A percentile compares a stretch with the other conserved stretches of the same genome.
Evolutionary conservation across 345 rosid species (phyloP).

Genomic region (Arabis alpina): DNA sequence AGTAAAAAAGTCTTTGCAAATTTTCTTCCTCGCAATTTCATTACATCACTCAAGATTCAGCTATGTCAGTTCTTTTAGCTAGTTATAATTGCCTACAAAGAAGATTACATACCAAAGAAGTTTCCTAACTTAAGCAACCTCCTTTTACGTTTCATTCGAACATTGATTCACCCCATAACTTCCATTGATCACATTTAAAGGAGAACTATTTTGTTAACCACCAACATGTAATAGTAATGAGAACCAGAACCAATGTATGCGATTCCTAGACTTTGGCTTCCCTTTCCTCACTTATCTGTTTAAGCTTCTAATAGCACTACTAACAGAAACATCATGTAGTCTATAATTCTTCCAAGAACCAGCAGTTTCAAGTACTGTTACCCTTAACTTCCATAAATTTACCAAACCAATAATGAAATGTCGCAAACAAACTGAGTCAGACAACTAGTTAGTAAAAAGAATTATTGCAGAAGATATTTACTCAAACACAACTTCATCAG

Average conservation of each 20-base stretch:
- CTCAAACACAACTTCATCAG: not conserved
- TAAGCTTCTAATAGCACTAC: slow-evolving; percentile 11
- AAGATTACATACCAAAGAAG: not conserved
- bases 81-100: not conserved
- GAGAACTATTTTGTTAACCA: not conserved
- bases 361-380: not conserved
- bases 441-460: not conserved
- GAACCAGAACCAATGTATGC: not conserved
- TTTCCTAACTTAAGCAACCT: slow-evolving; percentile 2
- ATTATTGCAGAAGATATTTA: not conserved
- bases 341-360: slow-evolving; percentile 20
- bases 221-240: not conserved
- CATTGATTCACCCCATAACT: not conserved
- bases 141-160: not conserved
- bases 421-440: not conserved
- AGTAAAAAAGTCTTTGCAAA: not conserved
- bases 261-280: slow-evolving; percentile 8
- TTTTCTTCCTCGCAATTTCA: not conserved
- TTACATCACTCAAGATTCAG: slow-evolving; percentile 1
- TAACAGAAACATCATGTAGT: not conserved
- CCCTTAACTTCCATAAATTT: not conserved
- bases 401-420: not conserved
- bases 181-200: not conserved
- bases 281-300: slow-evolving; percentile 15
- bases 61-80: slow-evolving; percentile 17